Conservation (phyloP, 192 early-diverging fungal species). For the Coemansia aciculifera region DNA sequence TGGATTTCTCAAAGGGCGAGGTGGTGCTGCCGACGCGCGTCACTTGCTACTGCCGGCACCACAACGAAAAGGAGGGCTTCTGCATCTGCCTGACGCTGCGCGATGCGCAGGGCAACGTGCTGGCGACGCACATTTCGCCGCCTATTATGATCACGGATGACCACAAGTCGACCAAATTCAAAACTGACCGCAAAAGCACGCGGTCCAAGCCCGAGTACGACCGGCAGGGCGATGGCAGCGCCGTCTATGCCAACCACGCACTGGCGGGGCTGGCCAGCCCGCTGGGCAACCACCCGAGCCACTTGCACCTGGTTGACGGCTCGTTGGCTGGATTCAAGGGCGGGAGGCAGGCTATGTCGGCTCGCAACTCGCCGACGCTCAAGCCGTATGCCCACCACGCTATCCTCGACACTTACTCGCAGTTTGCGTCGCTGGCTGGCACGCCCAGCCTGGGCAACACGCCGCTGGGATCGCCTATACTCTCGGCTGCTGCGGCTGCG, state of each 20-base stretch:
- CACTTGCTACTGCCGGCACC: slow-evolving; percentile 96
- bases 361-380: slow-evolving; percentile 51
- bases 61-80: slow-evolving; percentile 92
- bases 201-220: slow-evolving; percentile 59
- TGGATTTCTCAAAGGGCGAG: slow-evolving; percentile 89
- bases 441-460: slow-evolving; percentile 52
- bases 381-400: slow-evolving; percentile 31
- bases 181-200: slow-evolving; percentile 53
- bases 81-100: slow-evolving; percentile 80
- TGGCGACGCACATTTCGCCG: slow-evolving; percentile 81
- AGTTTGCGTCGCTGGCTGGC: slow-evolving; percentile 51
- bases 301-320: slow-evolving; percentile 13
- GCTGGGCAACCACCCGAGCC: slow-evolving; percentile 3
- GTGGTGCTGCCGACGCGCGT: slow-evolving; percentile 87
- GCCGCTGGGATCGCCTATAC: slow-evolving; percentile 47
- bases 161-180: slow-evolving; percentile 86
- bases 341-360: slow-evolving; percentile 46
- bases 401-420: slow-evolving; percentile 52
- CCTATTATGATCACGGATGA: slow-evolving; percentile 98
- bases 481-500: slow-evolving; percentile 23
- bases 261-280: slow-evolving; percentile 37
- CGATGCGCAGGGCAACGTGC: slow-evolving; percentile 62
- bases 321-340: slow-evolving; percentile 4
- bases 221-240: slow-evolving; percentile 36
- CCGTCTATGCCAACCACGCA: slow-evolving; percentile 49